Percentiles rank a stretch among this genome's conserved stretches.
phyloP scores from a whole-genome alignment of 495 filamentous ascomycete species.

The Penicillium silybi region DNA sequence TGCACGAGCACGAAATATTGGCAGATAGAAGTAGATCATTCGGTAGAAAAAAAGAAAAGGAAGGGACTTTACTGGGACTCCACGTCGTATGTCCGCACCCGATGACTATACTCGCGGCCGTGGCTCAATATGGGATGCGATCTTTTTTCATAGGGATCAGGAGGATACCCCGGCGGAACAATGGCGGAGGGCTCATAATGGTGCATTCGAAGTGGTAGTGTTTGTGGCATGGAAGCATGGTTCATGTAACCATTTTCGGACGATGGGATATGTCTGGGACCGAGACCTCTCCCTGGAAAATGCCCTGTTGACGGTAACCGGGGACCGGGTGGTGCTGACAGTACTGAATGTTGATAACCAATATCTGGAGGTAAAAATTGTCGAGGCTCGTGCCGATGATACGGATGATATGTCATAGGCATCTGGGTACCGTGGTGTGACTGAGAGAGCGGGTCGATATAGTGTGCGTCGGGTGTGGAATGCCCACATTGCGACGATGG shows the following conservation, averaged over 20 bases:
- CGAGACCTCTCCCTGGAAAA: slow-evolving; percentile 11
- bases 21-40: slow-evolving; percentile 15
- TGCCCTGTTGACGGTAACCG: slow-evolving; percentile 16
- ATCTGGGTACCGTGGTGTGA: slow-evolving; percentile 8
- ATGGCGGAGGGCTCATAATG: slow-evolving; percentile 5
- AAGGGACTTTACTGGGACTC: slow-evolving; percentile 41
- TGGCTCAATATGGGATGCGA: slow-evolving; percentile 19
- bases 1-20: slow-evolving; percentile 17
- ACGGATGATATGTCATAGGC: slow-evolving; percentile 16
- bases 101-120: slow-evolving; percentile 25
- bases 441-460: slow-evolving; percentile 8
- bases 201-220: slow-evolving; percentile 18
- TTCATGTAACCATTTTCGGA: slow-evolving; percentile 20
- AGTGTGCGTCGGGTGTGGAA: slow-evolving; percentile 15
- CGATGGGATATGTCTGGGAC: slow-evolving; percentile 26
- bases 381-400: slow-evolving; percentile 20
- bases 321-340: slow-evolving; percentile 10
- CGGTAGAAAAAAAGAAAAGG: slow-evolving; percentile 16
- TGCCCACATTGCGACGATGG: slow-evolving; percentile 22
- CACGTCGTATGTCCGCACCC: slow-evolving; percentile 29
- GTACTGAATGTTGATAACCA: slow-evolving; percentile 18
- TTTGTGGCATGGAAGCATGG: slow-evolving; percentile 18
- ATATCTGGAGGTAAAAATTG: slow-evolving; percentile 11
- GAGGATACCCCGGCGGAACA: slow-evolving; percentile 14
- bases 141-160: slow-evolving; percentile 22